Base-by-base conservation (phyloP, 805 yeast genomes). In the Ogataea philodendri region DNA sequence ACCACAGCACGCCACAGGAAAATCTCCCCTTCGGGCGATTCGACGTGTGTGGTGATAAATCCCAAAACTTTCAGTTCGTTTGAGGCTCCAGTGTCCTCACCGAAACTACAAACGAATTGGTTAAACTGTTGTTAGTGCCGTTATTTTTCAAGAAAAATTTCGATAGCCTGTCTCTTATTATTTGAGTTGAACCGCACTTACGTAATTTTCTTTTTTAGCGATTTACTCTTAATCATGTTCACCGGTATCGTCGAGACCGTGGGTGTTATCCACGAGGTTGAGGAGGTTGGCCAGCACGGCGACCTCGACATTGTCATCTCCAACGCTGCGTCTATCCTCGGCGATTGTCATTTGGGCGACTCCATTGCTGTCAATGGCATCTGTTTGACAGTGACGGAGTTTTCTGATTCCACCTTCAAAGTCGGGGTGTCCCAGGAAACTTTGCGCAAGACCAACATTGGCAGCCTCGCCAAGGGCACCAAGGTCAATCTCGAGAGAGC, bases 361-460 rank as follows among this genome's bases (percentile, higher is more conserved):
- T 85, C 96, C 10, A 93, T 93, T 39, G 77, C 93, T 17, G 76
- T 90, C 18, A 85, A 85, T 55, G 98, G 98, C 7, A 76, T 76
- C 3, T 93, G 99, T 62, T 69, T 93, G 21, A 93, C 99, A 0
- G 97, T 90, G 6, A 88, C 96, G 0, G 88, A 81, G 46, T 88
- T 86, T 51, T 57, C 54, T 34, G 62, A 67, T 22, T 64, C 63
- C 5, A 60, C 62, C 5, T 93, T 93, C 67, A 87, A 84, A 57
- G 95, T 90, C 3, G 98, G 98, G 0, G 66, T 93, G 18, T 84
- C 96, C 1, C 95, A 94, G 7, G 99, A 93, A 54, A 89, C 98
- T 0, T 68, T 93, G 23, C 75, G 86, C 42, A 72, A 93, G 44
- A 79, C 96, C 2, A 81, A 84, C 45, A 63, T 93, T 27, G 90